Evolutionary conservation across 2,329 filamentous ascomycete genomes (phyloP), one percentile per base, ranked within the genome.

Genomic region (Fulvia fulva): DNA sequence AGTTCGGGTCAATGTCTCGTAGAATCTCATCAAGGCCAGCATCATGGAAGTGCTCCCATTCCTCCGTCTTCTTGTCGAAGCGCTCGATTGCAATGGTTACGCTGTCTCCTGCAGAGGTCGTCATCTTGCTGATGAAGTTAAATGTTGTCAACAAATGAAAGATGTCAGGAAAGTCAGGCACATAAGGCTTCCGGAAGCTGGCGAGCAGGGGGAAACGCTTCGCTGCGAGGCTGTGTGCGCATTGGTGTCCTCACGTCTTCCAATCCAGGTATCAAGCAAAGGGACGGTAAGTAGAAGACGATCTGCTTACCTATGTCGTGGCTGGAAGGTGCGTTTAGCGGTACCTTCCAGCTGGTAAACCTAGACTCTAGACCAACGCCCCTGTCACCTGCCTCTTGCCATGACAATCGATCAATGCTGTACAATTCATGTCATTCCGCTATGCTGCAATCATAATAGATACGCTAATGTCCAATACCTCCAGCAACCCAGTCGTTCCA

Each of bases 401-500:
- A 14, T 34, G 9, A 34, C 30, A 34, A 14, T 34, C 9, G 30
- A 51, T 5, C n/a, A 22, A 8, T 25, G 26, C 28, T 50, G 26
- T 50, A 32, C 47, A 32, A 19, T 26, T 14, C 44, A 47, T 47
- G 19, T 53, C 45, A 37, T 19, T 22, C 55, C 47, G 47, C 47
- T 50, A 32, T n/a, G 26, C 47, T 28, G 26, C n/a, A 50, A 50
- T 50, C 47, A 41, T 41, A 41, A 41, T 41, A 41, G 14, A 41
- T 41, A 41, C 37, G 37, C 37, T 59, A 83, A 75, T 85, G 83
- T 2, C 84, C 88, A 37, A 90, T 78, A 1, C 86, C 88, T 8
- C 88, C 84, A 46, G 81, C 84, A 53, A 82, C 78, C 84, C 88
- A 91, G 63, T 87, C 82, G 59, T 80, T 80, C 72, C 87, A 88